A percentile compares a stretch with the other conserved stretches of the same genome.
These are phyloP conservation scores for Tarenaya hassleriana DNA, from an alignment of 345 rosid species.

Conservation along the genomic window DNA sequence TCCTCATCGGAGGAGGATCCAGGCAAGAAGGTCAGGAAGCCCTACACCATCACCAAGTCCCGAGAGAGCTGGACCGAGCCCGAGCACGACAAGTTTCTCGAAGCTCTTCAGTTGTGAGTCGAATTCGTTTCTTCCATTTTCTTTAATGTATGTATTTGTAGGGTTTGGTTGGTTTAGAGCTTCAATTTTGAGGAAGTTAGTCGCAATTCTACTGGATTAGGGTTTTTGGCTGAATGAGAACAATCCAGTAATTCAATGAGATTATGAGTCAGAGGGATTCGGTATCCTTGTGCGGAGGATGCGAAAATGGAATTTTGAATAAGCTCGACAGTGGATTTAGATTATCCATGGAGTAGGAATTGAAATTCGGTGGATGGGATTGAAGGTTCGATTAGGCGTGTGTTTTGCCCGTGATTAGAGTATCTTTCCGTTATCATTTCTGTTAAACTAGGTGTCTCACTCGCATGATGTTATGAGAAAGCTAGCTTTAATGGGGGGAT, in stretches of 20 bases:
- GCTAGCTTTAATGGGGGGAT: not conserved
- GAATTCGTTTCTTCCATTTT: not conserved
- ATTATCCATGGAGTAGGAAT: not conserved
- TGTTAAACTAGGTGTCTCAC: not conserved
- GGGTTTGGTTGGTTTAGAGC: not conserved
- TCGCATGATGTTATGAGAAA: not conserved
- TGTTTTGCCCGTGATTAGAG: not conserved
- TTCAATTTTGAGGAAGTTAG: slow-evolving; percentile 11
- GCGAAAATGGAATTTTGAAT: not conserved
- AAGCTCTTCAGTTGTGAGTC: no score
- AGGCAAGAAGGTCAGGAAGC: slow-evolving; percentile 68
- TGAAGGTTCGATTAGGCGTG: slow-evolving; percentile 1
- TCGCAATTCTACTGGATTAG: slow-evolving; percentile 18
- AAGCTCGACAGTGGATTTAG: slow-evolving; percentile 4
- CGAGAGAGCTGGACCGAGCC: no score
- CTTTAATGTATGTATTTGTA: not conserved
- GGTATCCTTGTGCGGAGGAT: not conserved
- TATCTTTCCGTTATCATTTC: no score
- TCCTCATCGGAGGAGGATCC: slow-evolving; percentile 51
- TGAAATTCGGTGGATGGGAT: no score
- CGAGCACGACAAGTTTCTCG: no score
- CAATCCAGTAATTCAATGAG: not conserved
- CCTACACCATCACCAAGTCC: slow-evolving; percentile 85
- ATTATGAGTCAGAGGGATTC: slow-evolving; percentile 1
- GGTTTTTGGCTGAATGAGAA: slow-evolving; percentile 16